Percentiles rank a stretch among this genome's conserved stretches.
Evolutionary conservation across 2,329 filamentous ascomycete species (phyloP).

Genomic region (Sporothrix schenckii): DNA sequence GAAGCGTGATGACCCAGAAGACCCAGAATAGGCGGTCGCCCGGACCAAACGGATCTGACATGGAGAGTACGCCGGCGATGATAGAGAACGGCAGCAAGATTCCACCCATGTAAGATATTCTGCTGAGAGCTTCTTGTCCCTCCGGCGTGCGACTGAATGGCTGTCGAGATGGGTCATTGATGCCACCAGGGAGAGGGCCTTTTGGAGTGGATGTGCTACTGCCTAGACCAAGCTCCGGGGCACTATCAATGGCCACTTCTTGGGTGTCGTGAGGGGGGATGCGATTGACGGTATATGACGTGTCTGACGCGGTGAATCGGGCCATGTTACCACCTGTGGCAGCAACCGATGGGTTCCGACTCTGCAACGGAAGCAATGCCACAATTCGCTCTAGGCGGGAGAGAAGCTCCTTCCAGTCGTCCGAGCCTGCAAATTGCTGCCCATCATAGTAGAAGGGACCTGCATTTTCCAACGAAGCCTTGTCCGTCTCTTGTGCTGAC

Average conservation of each 20-base stretch:
- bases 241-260: background rate
- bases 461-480: background rate
- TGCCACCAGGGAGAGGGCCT: background rate
- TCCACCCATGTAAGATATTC: slow-evolving; percentile 55
- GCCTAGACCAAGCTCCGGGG: background rate
- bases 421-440: background rate
- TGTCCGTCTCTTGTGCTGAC: background rate
- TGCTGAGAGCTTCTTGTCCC: slow-evolving; percentile 50
- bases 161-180: background rate
- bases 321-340: background rate
- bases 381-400: slow-evolving; percentile 40
- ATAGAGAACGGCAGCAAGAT: slow-evolving; percentile 54
- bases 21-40: slow-evolving; percentile 51
- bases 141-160: slow-evolving; percentile 36
- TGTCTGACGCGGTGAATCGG: background rate
- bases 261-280: background rate
- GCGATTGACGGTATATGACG: slow-evolving; percentile 5
- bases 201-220: background rate
- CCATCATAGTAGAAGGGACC: background rate
- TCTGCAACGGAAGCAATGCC: slow-evolving; percentile 37
- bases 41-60: slow-evolving; percentile 51
- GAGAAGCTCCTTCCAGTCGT: slow-evolving; percentile 44
- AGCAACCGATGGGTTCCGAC: slow-evolving; percentile 5
- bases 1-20: slow-evolving; percentile 51
- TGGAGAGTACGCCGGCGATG: slow-evolving; percentile 53